These are phyloP conservation scores for Linnemannia exigua DNA, from an alignment of 192 early-diverging fungal species.

Conservation along the genomic window DNA sequence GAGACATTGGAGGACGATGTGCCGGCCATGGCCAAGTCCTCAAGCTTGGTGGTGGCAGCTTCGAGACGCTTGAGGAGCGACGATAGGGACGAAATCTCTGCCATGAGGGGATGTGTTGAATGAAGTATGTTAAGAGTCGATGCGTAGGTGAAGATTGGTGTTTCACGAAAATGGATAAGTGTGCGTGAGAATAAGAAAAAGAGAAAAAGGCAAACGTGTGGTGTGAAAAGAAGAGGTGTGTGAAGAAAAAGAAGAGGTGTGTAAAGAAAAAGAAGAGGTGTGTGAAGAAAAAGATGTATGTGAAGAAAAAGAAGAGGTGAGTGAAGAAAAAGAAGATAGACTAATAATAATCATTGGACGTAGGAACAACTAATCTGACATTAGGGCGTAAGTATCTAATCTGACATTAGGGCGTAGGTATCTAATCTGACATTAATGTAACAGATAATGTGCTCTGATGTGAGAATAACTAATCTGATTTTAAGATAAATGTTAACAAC, in stretches of 20 bases:
- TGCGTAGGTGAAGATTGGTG: not conserved
- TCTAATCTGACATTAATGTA: no score
- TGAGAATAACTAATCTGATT: no score
- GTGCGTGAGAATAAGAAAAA: not conserved
- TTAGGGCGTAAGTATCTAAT: no score
- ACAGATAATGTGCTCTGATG: no score
- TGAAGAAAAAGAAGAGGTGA: no score
- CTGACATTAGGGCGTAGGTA: no score
- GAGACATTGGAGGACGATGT: constrained; percentile 62
- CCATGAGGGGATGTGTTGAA: constrained; percentile 28
- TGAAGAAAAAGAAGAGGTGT: not conserved
- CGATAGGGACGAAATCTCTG: constrained; percentile 72
- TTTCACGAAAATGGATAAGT: not conserved
- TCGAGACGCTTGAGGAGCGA: constrained; percentile 93
- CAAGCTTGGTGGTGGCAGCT: constrained; percentile 90
- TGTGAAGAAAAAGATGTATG: no score
- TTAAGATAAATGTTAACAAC: no score
- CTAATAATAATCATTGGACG: no score
- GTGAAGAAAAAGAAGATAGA: no score
- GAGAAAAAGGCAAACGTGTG: not conserved
- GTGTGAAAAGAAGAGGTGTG: not conserved
- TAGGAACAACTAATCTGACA: no score
- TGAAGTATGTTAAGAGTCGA: not conserved
- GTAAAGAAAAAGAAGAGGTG: not conserved
- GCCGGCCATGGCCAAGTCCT: constrained; percentile 80